Evolutionary conservation across 106 monocot genomes (phyloP).

Genomic region (Gastrodia elata): DNA sequence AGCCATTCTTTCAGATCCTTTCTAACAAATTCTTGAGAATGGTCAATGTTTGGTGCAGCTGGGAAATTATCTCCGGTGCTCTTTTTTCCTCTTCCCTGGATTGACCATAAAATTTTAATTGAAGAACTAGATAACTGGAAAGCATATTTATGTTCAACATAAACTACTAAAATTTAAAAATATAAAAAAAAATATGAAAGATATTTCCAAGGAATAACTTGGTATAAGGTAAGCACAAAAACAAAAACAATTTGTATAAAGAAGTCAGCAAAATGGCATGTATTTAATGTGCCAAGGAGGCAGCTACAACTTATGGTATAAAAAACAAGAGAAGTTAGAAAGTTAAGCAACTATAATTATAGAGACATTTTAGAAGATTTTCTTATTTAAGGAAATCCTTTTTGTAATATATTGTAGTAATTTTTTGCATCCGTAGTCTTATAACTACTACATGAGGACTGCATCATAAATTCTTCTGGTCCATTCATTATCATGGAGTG

Average conservation of each 20-base stretch:
- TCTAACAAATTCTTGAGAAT: conserved; percentile 97
- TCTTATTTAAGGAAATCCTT: background rate
- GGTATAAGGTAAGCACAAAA: conserved; percentile 2
- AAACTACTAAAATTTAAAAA: too few relatives aligned
- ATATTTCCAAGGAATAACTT: background rate
- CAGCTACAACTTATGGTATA: background rate
- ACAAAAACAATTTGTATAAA: background rate
- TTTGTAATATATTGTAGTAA: too few relatives aligned
- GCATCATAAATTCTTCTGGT: background rate
- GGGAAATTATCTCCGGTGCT: conserved; percentile 95
- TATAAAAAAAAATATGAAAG: background rate
- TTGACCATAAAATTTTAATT: background rate
- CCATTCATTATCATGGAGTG: background rate
- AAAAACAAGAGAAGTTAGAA: background rate
- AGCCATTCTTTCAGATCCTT: conserved; percentile 97
- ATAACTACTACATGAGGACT: background rate
- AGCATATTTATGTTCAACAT: background rate
- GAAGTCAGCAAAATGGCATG: background rate
- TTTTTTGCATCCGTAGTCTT: too few relatives aligned
- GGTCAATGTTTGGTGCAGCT: conserved; percentile 98
- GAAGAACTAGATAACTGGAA: background rate
- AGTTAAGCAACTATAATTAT: background rate
- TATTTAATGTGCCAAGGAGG: background rate
- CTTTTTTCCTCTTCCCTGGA: conserved; percentile 87
- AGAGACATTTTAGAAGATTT: background rate